Conservation (phyloP, 768 basidiomycete genomes). For the Daedalea quercina region DNA sequence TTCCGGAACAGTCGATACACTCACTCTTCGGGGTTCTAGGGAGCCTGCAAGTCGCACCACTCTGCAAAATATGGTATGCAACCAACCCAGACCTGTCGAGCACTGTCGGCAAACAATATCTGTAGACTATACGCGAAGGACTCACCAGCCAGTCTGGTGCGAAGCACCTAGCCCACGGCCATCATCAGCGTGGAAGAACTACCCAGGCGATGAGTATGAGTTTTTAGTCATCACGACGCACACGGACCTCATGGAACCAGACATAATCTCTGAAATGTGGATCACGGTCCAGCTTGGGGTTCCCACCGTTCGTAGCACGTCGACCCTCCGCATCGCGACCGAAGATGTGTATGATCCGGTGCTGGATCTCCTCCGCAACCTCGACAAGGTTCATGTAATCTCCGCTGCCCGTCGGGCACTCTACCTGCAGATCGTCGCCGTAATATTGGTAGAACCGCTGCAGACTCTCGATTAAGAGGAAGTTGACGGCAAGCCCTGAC, state of each 20-base stretch:
- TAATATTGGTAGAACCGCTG: conserved; percentile 99
- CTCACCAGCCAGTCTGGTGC: conserved; percentile 96
- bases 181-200: conserved; percentile 95
- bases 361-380: conserved; percentile 97
- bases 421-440: conserved; percentile 86
- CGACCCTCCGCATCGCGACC: conserved; percentile 83
- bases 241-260: conserved; percentile 84
- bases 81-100: conserved; percentile 73
- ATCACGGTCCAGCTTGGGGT: conserved; percentile 80
- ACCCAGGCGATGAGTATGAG: neutral
- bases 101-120: neutral
- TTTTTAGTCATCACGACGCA: neutral
- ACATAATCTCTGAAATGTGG: conserved; percentile 97
- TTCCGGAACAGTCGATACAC: conserved; percentile 22
- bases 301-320: conserved; percentile 89
- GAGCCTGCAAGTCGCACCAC: conserved; percentile 80
- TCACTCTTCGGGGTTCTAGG: conserved; percentile 92
- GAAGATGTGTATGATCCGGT: conserved; percentile 98
- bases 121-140: neutral
- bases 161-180: conserved; percentile 94
- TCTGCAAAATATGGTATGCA: conserved; percentile 87
- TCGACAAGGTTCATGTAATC: conserved; percentile 93
- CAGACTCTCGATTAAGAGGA: conserved; percentile 90
- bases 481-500: conserved; percentile 92
- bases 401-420: conserved; percentile 96